Conservation (phyloP, 768 basidiomycete genomes). For the Mycena rosella region DNA sequence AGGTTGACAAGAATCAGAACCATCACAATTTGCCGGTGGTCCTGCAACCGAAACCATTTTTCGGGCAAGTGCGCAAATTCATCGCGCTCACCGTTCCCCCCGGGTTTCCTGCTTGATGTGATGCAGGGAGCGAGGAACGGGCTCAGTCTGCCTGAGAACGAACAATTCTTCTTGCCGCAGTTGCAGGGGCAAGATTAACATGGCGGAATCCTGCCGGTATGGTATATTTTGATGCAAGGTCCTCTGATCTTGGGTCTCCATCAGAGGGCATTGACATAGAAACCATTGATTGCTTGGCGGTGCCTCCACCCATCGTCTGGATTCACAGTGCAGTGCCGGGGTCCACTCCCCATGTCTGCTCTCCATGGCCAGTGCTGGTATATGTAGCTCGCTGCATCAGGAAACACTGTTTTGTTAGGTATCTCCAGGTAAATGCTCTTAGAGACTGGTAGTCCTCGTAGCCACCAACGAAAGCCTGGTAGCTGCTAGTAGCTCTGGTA, state of each 20-base stretch:
- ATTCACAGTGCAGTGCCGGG: no score
- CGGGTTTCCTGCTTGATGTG: conserved; percentile 13
- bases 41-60: conserved; percentile 3
- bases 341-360: no score
- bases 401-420: no score
- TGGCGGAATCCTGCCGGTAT: background rate
- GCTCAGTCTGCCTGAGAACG: background rate
- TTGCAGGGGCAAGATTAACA: background rate
- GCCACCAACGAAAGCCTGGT: no score
- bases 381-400: no score
- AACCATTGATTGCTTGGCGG: conserved; percentile 2
- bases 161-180: conserved; percentile 2
- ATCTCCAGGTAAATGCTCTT: no score
- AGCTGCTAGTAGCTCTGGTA: no score
- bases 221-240: conserved; percentile 2
- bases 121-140: background rate
- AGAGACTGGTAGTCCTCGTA: no score
- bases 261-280: background rate
- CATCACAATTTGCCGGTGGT: background rate
- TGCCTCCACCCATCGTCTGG: no score
- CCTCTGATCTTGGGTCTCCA: background rate
- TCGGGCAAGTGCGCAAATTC: conserved; percentile 17
- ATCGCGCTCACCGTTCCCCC: background rate
- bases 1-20: conserved; percentile 11
- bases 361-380: no score